phyloP scores from a whole-genome alignment of 2,329 filamentous ascomycete species.

The Colletotrichum euphorbiae region DNA sequence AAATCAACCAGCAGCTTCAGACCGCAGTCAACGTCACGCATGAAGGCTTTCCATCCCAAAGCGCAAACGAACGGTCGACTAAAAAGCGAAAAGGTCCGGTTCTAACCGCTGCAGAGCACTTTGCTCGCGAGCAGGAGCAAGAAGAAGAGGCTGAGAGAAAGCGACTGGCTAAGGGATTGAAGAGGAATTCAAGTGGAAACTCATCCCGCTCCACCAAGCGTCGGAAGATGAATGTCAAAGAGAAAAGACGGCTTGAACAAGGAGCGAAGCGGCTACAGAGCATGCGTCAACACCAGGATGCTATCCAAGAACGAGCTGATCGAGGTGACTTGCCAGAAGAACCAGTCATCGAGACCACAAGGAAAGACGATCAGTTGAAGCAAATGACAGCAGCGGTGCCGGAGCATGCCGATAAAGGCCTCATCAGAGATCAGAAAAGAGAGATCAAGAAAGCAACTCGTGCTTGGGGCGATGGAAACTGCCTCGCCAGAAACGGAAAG shows the following conservation, averaged over 20 bases:
- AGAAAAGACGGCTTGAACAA: background rate
- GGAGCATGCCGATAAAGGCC: background rate
- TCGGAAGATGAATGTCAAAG: background rate
- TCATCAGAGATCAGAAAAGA: background rate
- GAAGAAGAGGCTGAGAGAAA: too few relatives aligned
- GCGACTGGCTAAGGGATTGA: too few relatives aligned
- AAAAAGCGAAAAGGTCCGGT: too few relatives aligned
- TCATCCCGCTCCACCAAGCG: too few relatives aligned
- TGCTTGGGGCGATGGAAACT: background rate
- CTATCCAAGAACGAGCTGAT: conserved; percentile 5
- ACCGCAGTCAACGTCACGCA: too few relatives aligned
- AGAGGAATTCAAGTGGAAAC: too few relatives aligned
- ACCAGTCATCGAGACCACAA: conserved; percentile 7
- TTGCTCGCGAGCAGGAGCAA: too few relatives aligned
- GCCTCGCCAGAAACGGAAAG: background rate
- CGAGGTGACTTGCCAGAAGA: background rate
- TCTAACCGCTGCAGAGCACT: too few relatives aligned
- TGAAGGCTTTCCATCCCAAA: too few relatives aligned
- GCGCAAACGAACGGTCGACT: too few relatives aligned
- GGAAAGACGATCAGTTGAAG: background rate
- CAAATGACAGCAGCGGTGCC: conserved; percentile 4
- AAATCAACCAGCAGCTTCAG: too few relatives aligned
- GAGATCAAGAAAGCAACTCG: background rate
- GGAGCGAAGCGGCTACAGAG: background rate
- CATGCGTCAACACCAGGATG: background rate